Evolutionary conservation across 768 basidiomycete genomes (phyloP).

Genomic region (Termitomyces sp.): DNA sequence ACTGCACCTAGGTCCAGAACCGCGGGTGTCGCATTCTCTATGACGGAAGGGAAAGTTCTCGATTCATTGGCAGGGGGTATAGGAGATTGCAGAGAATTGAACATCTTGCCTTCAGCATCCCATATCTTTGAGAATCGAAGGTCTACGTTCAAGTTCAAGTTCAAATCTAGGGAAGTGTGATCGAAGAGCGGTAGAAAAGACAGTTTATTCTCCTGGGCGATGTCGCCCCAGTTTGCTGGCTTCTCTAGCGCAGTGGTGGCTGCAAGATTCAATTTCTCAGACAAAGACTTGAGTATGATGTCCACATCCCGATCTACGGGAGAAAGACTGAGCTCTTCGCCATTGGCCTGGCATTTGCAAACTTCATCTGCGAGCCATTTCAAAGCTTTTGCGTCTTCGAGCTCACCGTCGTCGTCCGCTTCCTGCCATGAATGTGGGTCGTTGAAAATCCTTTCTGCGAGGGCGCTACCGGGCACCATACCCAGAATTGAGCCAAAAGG

Average conservation of each 20-base stretch:
- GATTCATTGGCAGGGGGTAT: neutral
- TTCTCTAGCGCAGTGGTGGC: neutral
- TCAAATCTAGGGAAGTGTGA: conserved; percentile 9
- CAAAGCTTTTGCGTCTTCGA: conserved; percentile 22
- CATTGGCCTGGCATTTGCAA: conserved; percentile 17
- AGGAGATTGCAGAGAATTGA: conserved; percentile 11
- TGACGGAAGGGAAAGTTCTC: neutral
- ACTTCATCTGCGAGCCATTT: conserved; percentile 34
- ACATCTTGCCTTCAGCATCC: conserved; percentile 11
- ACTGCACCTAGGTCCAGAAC: conserved; percentile 6
- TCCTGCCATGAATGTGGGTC: conserved; percentile 40
- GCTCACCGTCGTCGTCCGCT: conserved; percentile 23
- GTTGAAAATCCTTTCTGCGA: conserved; percentile 41
- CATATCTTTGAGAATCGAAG: conserved; percentile 14
- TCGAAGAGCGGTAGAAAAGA: conserved; percentile 11
- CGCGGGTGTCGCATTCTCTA: conserved; percentile 3
- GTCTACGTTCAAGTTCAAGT: conserved; percentile 15
- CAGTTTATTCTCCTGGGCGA: conserved; percentile 3
- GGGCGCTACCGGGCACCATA: conserved; percentile 32
- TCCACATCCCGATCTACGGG: conserved; percentile 13
- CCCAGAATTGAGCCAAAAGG: conserved; percentile 25
- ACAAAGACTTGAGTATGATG: conserved; percentile 11
- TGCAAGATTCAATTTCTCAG: conserved; percentile 9
- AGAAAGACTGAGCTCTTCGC: conserved; percentile 4
- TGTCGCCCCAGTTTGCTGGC: conserved; percentile 7